These are phyloP conservation scores for Galeopsis tetrahit DNA, from an alignment of 257 asterid species.

Conservation along the genomic window DNA sequence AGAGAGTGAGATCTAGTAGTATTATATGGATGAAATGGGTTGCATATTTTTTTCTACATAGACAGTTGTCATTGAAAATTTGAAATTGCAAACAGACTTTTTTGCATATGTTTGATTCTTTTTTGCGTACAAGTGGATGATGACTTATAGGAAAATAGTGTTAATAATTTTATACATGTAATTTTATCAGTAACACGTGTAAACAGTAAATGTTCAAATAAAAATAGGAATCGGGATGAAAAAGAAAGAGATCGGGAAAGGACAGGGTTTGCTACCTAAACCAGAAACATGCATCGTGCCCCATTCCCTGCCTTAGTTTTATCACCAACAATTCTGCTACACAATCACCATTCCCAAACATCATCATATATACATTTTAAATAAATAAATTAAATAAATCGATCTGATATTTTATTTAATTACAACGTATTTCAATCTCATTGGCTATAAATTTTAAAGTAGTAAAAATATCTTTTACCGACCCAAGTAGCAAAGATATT, in stretches of 20 bases:
- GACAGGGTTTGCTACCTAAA: slow-evolving; percentile 75
- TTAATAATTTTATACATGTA: background rate
- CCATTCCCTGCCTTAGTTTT: background rate
- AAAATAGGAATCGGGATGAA: too few relatives aligned
- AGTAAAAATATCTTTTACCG: too few relatives aligned
- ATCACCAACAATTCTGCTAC: slow-evolving; percentile 24
- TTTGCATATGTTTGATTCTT: slow-evolving; percentile 55
- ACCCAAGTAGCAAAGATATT: too few relatives aligned
- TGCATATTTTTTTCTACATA: slow-evolving; percentile 56
- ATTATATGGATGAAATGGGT: slow-evolving; percentile 44
- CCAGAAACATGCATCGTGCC: slow-evolving; percentile 80
- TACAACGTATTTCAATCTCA: background rate
- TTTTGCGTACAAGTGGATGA: slow-evolving; percentile 33
- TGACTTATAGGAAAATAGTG: slow-evolving; percentile 26
- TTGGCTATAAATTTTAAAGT: too few relatives aligned
- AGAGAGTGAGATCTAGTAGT: background rate
- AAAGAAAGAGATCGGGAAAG: slow-evolving; percentile 47
- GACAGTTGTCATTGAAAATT: slow-evolving; percentile 81
- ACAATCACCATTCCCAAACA: slow-evolving; percentile 1
- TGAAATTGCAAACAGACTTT: slow-evolving; percentile 53
- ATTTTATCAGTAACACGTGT: too few relatives aligned
- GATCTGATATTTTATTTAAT: too few relatives aligned
- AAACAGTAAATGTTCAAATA: too few relatives aligned
- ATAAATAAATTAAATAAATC: too few relatives aligned
- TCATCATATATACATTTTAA: too few relatives aligned